Evolutionary conservation across 495 filamentous ascomycete species (phyloP), one percentile per base, ranked within the genome.

Genomic region (Penicillium pulvis): DNA sequence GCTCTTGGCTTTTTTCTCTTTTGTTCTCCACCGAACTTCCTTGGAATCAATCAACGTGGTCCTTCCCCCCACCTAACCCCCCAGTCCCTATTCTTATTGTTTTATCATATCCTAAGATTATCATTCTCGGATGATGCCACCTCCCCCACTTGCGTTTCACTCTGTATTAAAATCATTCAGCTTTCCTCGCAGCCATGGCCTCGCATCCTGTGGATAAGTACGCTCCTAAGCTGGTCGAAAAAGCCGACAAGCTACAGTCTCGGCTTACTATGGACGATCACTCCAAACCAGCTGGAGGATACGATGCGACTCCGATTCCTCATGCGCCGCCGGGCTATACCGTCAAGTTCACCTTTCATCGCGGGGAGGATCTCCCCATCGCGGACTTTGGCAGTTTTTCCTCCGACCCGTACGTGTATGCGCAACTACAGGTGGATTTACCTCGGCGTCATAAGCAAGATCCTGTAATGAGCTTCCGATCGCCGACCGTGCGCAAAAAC

Each of bases 331-430:
- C 83, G 16, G 92, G 92, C 14, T 96, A 90, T 71, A 95, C 90
- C 1, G 67, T 98, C 60, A 88, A 88, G 62, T 85, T 98, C 68
- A 92, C 85, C 48, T 92, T 98, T 69, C 88, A 93, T 69, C 82
- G 85, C 23, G 93, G 91, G 2, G 79, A 76, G 45, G 87, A 93
- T 62, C 82, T 98, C 14, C 92, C 93, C 12, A 80, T 90, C 57
- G 90, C 87, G 43, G 93, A 98, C 72, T 77, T 95, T 51, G 81
- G 83, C 62, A 79, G 86, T 16, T 78, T 88, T 60, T 87, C 92
- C 14, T 91, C 91, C 3, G 93, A 98, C 71, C 93, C 93, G 3
- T 98, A 87, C 69, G 72, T 96, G 11, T 68, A 78, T 10, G 91
- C 91, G 16, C 87, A 89, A 12, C 72, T 98, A 17, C 70, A 72